Percentiles rank a stretch among this genome's conserved stretches.
phyloP scores from a whole-genome alignment of 306 rosid species.

The Quercus ilex region DNA sequence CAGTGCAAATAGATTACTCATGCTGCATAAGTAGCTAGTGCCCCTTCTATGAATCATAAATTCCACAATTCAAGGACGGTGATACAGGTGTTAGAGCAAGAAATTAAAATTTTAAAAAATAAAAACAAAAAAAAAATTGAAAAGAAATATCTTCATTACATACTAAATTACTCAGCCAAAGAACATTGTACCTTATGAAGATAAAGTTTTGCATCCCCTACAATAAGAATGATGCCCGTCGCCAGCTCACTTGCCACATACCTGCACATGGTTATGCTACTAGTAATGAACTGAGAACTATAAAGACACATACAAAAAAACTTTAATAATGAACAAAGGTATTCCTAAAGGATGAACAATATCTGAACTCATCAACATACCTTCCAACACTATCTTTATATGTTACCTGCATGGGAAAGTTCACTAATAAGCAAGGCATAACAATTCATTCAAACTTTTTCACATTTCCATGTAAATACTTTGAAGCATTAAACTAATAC shows the following conservation, averaged over 20 bases:
- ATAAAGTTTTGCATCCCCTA: constrained; percentile 68
- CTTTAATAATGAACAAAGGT: background rate
- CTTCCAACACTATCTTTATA: background rate
- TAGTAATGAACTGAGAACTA: constrained; percentile 4
- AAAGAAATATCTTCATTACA: constrained; percentile 5
- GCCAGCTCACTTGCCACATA: constrained; percentile 82
- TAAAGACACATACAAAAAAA: constrained; percentile 8
- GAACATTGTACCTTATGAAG: constrained; percentile 70
- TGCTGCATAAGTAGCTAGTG: background rate
- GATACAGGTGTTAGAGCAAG: background rate
- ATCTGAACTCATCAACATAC: background rate
- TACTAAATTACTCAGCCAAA: constrained; percentile 2
- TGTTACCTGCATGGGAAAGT: background rate
- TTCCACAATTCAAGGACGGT: background rate
- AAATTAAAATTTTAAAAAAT: background rate
- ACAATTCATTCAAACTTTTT: background rate
- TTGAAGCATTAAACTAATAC: background rate
- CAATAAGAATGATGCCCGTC: constrained; percentile 54
- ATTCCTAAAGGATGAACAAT: background rate
- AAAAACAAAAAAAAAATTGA: background rate
- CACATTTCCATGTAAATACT: background rate
- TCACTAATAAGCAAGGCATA: background rate
- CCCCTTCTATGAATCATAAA: background rate
- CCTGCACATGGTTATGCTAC: constrained; percentile 45
- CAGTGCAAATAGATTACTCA: background rate